Base-by-base conservation (phyloP, 2,329 filamentous ascomycete species). In the Ophiostoma triangulosporum region DNA sequence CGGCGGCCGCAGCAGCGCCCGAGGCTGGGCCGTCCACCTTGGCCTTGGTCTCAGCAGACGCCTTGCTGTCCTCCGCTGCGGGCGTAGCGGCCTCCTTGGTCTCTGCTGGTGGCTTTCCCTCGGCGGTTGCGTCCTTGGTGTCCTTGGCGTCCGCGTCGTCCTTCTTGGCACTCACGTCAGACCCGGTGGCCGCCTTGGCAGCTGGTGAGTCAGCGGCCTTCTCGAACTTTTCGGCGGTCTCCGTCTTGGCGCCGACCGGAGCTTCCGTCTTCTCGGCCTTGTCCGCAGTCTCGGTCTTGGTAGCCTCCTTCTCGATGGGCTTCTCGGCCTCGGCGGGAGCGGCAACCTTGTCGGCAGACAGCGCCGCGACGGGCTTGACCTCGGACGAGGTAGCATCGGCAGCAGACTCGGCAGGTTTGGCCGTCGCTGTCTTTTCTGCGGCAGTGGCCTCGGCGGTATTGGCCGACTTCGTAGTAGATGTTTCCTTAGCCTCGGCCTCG, bases 21-120 rank as follows among this genome's bases (percentile, higher is more conserved):
- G 29, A 4, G 3, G 46, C 9, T 11, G 20, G 49, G 17, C 55
- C 53, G 12, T 50, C 58, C 27, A 54, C 32, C 36, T 36, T 33
- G 31, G 54, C 32, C 36, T 36, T 33, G 3, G 36, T 36, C 14
- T 52, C 49, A 11, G 40, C 49, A 12, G 56, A 57, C n/a, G 54
- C 57, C 32, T 60, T 51, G 17, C 58, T 51, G 22, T 57, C 51
- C 11, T 48, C 46, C 0, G 17, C 4, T 4, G n/a, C 29, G n/a
- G 27, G 27, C 29, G 32, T 33, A 11, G 12, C 29, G 27, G 46
- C 46, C 9, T 48, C 46, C 27, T 48, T 48, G 46, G 17, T 31
- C 29, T 48, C 29, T 15, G 27, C 33, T 31, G 27, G 12, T 2
- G 27, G 3, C 17, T 48, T 48, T 27, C 6, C 27, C n/a, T 48